Base-by-base conservation (phyloP, 2,329 filamentous ascomycete genomes). In the Paracoccidioides lutzii region DNA sequence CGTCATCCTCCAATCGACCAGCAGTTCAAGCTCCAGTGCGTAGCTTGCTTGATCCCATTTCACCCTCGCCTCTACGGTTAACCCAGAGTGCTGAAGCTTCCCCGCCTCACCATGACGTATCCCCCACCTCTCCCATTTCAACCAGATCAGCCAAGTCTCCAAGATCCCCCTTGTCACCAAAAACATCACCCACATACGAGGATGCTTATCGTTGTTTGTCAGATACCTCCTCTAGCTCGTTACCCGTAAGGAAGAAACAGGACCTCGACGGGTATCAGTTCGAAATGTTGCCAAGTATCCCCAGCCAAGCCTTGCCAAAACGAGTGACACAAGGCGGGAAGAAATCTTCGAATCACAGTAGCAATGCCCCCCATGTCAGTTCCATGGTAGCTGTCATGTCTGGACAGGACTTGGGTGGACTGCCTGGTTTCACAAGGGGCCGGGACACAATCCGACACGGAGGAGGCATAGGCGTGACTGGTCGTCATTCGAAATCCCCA, bases 381-480 rank as follows among this genome's bases (percentile, higher is more conserved):
- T 69, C 76, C n/a, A 76, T 79, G 74, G 75, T 75, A 4, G 68
- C 71, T 28, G 68, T 73, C 49, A 72, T 74, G 68, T 70, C 70
- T 15, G 73, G 72, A 5, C 62, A 66, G 51, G 71, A 74, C 54
- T 48, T 71, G 37, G 63, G 63, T 28, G 62, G 68, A 4, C 60
- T 72, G 3, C 65, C 64, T 58, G 67, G 66, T 57, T 69, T 68
- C 55, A 60, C 65, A 48, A 66, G 71, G 48, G 69, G 69, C 6
- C 64, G 70, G 55, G 65, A 68, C 15, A 61, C 65, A 30, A 69
- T 70, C 43, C 69, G 71, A 42, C 72, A 73, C 55, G 69, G 67
- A 55, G 70, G 73, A 30, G 64, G 70, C 32, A 65, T 67, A 38
- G 72, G 72, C 8, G 60, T 70, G 57, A 59, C 71, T 61, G 60